phyloP scores from a whole-genome alignment of 148 eudicot genomes.

The Tetragonia tetragonoides region DNA sequence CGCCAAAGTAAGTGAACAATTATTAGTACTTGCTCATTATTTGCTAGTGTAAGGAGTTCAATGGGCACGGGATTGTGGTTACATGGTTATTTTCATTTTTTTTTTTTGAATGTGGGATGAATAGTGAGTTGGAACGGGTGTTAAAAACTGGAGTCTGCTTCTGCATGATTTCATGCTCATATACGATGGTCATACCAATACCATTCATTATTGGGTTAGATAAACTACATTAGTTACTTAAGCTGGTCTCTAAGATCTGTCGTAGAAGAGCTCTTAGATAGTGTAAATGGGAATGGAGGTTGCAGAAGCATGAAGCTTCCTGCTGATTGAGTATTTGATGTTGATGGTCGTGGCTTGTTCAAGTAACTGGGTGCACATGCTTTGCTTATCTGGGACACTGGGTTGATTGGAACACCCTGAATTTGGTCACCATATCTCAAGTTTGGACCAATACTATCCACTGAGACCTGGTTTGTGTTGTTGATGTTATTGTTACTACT shows the following conservation, averaged over 20 bases:
- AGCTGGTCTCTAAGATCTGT: slow-evolving; percentile 23
- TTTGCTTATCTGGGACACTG: slow-evolving; percentile 13
- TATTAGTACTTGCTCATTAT: neutral
- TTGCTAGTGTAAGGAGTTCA: neutral
- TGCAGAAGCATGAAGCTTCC: slow-evolving; percentile 31
- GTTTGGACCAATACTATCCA: slow-evolving; percentile 8
- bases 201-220: neutral
- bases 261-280: slow-evolving; percentile 31
- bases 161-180: slow-evolving; percentile 1
- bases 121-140: neutral
- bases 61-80: neutral
- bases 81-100: neutral
- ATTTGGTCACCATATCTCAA: slow-evolving; percentile 19
- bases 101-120: neutral
- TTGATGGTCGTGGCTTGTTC: slow-evolving; percentile 17
- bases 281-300: slow-evolving; percentile 37
- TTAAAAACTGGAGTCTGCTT: neutral
- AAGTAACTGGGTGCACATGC: slow-evolving; percentile 20
- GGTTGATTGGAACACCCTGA: slow-evolving; percentile 15
- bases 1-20: neutral
- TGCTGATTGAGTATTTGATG: slow-evolving; percentile 21
- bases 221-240: slow-evolving; percentile 10
- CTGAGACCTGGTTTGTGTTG: neutral
- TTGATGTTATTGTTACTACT: slow-evolving; percentile 20
- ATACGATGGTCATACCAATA: neutral